Evolutionary conservation across 2,329 filamentous ascomycete species (phyloP), one percentile per base, ranked within the genome.

Genomic region (Chaetomium globosum): DNA sequence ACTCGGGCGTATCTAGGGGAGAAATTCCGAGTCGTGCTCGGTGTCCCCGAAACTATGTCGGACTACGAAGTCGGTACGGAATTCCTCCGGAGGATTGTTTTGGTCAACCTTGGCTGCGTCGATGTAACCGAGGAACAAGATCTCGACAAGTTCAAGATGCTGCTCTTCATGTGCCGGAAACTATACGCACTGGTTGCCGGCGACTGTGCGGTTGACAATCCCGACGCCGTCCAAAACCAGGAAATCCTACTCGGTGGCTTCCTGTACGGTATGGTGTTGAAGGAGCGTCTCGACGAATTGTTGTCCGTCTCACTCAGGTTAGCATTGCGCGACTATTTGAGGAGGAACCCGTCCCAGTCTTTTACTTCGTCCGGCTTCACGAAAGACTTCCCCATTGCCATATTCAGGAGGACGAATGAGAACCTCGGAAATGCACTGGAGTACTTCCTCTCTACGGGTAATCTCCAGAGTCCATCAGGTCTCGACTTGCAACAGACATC

Each of bases 381-480:
- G 53, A 89, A 88, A 65, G 91, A 96, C 43, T 97, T 97, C 73
- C 82, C 91, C 1, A 80, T 84, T 36, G 91, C 87, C 74, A 89
- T 98, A 36, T 88, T 98, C 68, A 84, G 86, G 63, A 89, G 89
- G 68, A 90, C 91, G 19, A 96, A 94, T 74, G 92, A 96, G 78
- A 95, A 96, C 71, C 81, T 99, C 12, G 95, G 93, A 66, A 88
- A 90, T 72, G 87, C 88, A 1, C 81, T 99, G 68, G 93, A 97
- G 75, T 99, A 99, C 77, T 99, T 99, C 79, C 80, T 99, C 68
- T 96, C 94, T 0, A 99, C 95, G 0, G 95, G 95, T 71, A 99
- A 99, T 74, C 81, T 99, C 54, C 87, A 92, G 74, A 96, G 92
- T 81, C 89, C 92, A 16, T 96, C 92, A 33, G 95, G 95, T 69